These are phyloP conservation scores for Debaryomycetaceae sp. DNA, from an alignment of 1,139 yeast species.

Conservation along the genomic window DNA sequence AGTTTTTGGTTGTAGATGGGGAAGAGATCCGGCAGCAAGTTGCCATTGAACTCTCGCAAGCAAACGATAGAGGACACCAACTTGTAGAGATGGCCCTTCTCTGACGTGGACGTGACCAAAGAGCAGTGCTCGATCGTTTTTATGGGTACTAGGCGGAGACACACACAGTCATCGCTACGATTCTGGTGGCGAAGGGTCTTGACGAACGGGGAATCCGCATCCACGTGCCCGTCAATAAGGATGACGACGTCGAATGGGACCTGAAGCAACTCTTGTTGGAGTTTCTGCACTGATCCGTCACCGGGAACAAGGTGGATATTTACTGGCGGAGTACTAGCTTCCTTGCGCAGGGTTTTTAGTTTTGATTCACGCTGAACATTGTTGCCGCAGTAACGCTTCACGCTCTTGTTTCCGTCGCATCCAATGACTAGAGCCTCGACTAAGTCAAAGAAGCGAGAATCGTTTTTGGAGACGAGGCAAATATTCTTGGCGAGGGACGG, in stretches of 20 bases:
- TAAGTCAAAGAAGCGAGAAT: constrained; percentile 50
- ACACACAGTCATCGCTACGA: constrained; percentile 31
- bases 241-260: constrained; percentile 51
- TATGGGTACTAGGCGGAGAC: constrained; percentile 61
- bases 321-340: constrained; percentile 5
- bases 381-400: constrained; percentile 60
- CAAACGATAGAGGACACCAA: constrained; percentile 80
- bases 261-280: constrained; percentile 12
- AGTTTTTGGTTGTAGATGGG: constrained; percentile 66
- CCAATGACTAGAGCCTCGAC: constrained; percentile 70
- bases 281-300: constrained; percentile 23
- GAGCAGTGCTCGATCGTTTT: constrained; percentile 74
- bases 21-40: constrained; percentile 66
- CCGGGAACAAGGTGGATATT: constrained; percentile 34
- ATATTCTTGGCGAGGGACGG: constrained; percentile 29
- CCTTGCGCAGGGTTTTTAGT: constrained; percentile 9
- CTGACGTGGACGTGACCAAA: constrained; percentile 15
- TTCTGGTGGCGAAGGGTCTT: constrained; percentile 22
- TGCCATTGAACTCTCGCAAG: constrained; percentile 74
- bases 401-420: constrained; percentile 41
- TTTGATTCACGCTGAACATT: constrained; percentile 32
- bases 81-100: constrained; percentile 44
- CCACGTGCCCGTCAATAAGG: constrained; percentile 63
- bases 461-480: constrained; percentile 28
- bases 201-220: constrained; percentile 22